These are phyloP conservation scores for Umbelopsis sp. DNA, from an alignment of 192 early-diverging fungal species.

Conservation along the genomic window DNA sequence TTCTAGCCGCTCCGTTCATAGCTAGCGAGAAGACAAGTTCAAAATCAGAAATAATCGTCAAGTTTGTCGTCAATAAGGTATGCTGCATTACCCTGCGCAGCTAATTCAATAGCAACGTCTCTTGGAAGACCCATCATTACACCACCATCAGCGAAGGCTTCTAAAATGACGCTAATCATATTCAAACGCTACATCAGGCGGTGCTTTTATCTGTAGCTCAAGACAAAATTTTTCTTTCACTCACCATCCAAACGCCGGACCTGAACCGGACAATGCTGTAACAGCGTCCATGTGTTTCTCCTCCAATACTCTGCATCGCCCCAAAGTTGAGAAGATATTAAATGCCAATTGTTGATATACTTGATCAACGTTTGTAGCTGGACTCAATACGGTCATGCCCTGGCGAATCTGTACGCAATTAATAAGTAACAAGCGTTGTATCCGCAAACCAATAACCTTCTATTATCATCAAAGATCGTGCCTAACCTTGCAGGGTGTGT, in stretches of 20 bases:
- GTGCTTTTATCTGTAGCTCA: no score
- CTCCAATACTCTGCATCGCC: constrained; percentile 48
- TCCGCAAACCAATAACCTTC: background rate
- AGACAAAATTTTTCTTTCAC: background rate
- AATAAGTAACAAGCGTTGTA: background rate
- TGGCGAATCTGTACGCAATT: constrained; percentile 41
- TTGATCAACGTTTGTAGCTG: constrained; percentile 31
- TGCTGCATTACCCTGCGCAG: constrained; percentile 57
- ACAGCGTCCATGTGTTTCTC: constrained; percentile 58
- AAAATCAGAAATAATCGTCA: background rate
- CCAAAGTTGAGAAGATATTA: constrained; percentile 53
- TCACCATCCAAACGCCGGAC: constrained; percentile 58
- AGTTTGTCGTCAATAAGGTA: constrained; percentile 36
- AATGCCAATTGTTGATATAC: constrained; percentile 42
- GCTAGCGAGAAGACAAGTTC: constrained; percentile 25
- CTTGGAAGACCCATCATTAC: constrained; percentile 62
- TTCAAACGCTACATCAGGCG: no score
- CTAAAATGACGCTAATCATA: constrained; percentile 49
- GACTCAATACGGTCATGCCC: constrained; percentile 55
- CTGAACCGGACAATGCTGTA: constrained; percentile 53
- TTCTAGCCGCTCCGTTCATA: constrained; percentile 52
- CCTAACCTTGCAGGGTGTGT: constrained; percentile 55
- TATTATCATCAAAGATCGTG: background rate
- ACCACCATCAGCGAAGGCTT: constrained; percentile 57
- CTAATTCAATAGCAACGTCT: constrained; percentile 53